Evolutionary conservation across 1,284 basidiomycete genomes (phyloP), one percentile per base, ranked within the genome.

Genomic region (Ustilago sp.): DNA sequence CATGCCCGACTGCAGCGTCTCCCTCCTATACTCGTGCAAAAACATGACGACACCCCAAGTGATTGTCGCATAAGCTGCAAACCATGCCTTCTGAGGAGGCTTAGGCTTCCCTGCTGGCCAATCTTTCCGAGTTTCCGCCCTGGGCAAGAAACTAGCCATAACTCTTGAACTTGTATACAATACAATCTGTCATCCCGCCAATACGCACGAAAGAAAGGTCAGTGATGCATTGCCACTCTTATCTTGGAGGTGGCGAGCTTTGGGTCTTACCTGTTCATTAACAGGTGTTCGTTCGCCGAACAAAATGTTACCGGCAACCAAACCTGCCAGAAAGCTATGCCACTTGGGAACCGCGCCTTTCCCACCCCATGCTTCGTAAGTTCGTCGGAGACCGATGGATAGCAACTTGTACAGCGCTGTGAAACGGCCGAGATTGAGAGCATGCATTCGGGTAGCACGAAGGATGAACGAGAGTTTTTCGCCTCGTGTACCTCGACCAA

Each of bases 21-120:
- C 91, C 52, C 93, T 91, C 36, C 91, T 89, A 86, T 96, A 90
- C 81, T 91, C 89, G 89, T 96, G 98, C 72, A 97, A 88, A 90
- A 93, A 99, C 96, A 99, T 98, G 54, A 97, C 94, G n/a, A 91
- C 89, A 43, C 94, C 96, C 96, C 96, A 99, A 41, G 92, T 91
- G 36, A 98, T 78, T 0, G 95, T 93, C 3, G 96, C 94, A 81
- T 98, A 95, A 38, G 93, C 85, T 2, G 93, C 91, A 87, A 98
- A 98, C 83, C 93, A 91, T 32, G 89, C 88, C 47, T 92, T 87
- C 86, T 87, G 91, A 89, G 87, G 85, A 11, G 87, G 82, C 38
- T 78, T 80, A 11, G 86, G 83, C 62, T 79, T 81, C 35, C 77
- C 76, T 36, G 74, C 58, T 8, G 83, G 83, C 76, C 79, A 80